Conservation (phyloP, 163 green algal species). For the Volvox carteri region DNA sequence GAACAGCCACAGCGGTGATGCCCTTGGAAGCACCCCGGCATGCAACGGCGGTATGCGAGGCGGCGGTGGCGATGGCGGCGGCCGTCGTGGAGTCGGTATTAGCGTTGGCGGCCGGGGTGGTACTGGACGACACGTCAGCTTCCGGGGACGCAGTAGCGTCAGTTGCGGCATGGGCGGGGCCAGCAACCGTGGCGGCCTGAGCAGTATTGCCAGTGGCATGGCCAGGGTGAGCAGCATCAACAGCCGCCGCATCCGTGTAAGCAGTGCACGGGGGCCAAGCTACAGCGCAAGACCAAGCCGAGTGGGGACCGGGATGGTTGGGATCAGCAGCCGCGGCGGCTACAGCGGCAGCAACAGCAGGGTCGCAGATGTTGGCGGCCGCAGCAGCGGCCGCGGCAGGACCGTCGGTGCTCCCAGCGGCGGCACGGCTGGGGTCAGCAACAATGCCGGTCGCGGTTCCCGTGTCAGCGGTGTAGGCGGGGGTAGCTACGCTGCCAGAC, state of each 20-base stretch:
- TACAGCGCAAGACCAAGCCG: too few species aligned
- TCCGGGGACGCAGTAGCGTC: neutral
- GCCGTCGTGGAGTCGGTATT: neutral
- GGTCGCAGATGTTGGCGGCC: neutral
- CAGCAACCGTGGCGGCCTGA: too few species aligned
- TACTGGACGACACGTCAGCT: neutral
- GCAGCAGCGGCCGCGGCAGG: too few species aligned
- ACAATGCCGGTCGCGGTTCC: neutral
- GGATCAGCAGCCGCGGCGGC: neutral
- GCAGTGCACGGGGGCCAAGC: too few species aligned
- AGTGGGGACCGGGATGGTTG: neutral
- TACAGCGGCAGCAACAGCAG: neutral
- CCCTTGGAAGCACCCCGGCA: neutral
- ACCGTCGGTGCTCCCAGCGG: neutral
- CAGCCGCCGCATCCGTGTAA: neutral
- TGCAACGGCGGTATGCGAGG: neutral
- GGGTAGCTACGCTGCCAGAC: neutral
- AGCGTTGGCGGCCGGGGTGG: neutral
- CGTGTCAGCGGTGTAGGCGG: neutral
- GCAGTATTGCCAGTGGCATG: too few species aligned
- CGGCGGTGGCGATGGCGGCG: neutral
- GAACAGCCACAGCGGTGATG: neutral
- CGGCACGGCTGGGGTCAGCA: neutral
- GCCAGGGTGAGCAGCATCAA: neutral
- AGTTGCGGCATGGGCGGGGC: neutral